These are phyloP conservation scores for Poa pratensis DNA, from an alignment of 176 grass and related monocot species.

Conservation along the genomic window DNA sequence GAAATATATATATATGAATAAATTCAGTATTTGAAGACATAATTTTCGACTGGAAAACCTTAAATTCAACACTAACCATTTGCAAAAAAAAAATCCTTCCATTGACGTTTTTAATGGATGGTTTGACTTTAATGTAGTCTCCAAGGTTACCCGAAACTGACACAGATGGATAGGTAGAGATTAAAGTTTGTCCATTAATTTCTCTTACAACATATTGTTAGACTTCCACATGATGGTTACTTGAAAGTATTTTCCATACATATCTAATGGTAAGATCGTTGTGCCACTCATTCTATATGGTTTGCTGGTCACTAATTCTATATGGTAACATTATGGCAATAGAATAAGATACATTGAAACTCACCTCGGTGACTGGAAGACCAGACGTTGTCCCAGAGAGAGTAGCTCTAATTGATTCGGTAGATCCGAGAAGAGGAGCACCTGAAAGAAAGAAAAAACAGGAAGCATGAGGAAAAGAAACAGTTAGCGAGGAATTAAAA, in stretches of 20 bases:
- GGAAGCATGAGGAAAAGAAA: slow-evolving; percentile 8
- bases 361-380: slow-evolving; percentile 88
- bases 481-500: slow-evolving; percentile 14
- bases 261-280: slow-evolving; percentile 1
- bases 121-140: not conserved
- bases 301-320: not conserved
- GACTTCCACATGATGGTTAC: not conserved
- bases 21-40: slow-evolving; percentile 18
- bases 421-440: slow-evolving; percentile 89
- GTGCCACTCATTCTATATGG: not conserved
- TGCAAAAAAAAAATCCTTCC: not conserved
- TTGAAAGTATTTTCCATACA: not conserved
- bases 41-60: slow-evolving; percentile 3
- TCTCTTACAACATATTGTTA: not conserved
- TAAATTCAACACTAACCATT: slow-evolving; percentile 18
- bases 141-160: not conserved
- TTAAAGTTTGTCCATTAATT: not conserved
- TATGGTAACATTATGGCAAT: slow-evolving; percentile 21
- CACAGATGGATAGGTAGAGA: not conserved
- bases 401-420: slow-evolving; percentile 67
- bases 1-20: slow-evolving; percentile 17
- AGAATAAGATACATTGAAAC: slow-evolving; percentile 35
- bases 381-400: slow-evolving; percentile 85
- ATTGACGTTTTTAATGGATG: not conserved
- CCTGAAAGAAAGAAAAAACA: slow-evolving; percentile 51